Conservation (phyloP, 2,329 filamentous ascomycete species). For the Lecanoromycetidae sp. region DNA sequence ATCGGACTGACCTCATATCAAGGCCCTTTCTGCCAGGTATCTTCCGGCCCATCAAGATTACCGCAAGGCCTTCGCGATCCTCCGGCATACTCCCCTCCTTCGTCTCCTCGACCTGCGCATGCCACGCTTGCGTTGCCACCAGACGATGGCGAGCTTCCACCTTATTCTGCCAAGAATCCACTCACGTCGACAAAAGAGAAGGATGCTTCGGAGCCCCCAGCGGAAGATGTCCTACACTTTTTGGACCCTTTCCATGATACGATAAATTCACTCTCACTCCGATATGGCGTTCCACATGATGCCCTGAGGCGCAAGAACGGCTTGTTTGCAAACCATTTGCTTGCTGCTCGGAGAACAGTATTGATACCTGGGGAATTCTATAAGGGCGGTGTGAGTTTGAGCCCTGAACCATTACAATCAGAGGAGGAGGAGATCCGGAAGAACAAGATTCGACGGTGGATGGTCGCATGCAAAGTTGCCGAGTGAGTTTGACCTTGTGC, state of each 20-base stretch:
- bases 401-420: constrained; percentile 57
- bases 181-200: not conserved
- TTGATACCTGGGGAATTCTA: constrained; percentile 61
- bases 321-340: constrained; percentile 57
- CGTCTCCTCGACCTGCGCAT: constrained; percentile 21
- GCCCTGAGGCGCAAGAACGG: constrained; percentile 56
- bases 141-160: constrained; percentile 20
- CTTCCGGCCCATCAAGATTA: constrained; percentile 46
- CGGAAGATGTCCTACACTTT: constrained; percentile 60
- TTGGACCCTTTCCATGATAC: constrained; percentile 58
- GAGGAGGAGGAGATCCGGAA: constrained; percentile 64
- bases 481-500: constrained; percentile 42
- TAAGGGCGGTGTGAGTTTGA: constrained; percentile 54
- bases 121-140: not conserved
- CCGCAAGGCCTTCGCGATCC: constrained; percentile 54
- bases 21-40: constrained; percentile 65
- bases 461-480: constrained; percentile 64
- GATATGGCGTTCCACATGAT: constrained; percentile 55
- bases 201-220: not conserved
- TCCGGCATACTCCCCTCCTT: constrained; percentile 48
- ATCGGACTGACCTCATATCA: not conserved
- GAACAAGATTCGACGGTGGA: constrained; percentile 59
- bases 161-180: constrained; percentile 19
- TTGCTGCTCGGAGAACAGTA: constrained; percentile 56
- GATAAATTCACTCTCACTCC: constrained; percentile 54